A percentile compares a stretch with the other conserved stretches of the same genome.
Evolutionary conservation across 1,139 yeast genomes (phyloP).

Genomic region (Geotrichum bryndzae): DNA sequence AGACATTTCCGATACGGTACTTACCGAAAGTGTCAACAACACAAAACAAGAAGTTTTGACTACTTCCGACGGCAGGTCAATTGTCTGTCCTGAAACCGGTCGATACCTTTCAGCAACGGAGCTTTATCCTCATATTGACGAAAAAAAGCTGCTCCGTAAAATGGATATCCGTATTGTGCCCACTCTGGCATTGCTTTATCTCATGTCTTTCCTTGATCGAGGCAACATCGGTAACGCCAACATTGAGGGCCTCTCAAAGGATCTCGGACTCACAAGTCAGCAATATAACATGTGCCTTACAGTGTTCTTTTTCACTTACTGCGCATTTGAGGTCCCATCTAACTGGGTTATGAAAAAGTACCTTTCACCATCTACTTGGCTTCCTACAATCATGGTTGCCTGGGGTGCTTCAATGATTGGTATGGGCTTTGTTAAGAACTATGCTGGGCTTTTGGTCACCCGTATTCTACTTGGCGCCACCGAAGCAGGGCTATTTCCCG

Average conservation of each 20-base stretch:
- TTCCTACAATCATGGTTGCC: conserved; percentile 45
- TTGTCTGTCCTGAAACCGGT: conserved; percentile 2
- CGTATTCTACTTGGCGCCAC: conserved; percentile 39
- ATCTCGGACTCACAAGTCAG: conserved; percentile 43
- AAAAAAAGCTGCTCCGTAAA: conserved; percentile 39
- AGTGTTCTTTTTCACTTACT: conserved; percentile 52
- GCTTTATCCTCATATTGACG: conserved; percentile 21
- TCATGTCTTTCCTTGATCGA: conserved; percentile 50
- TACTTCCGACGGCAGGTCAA: not conserved
- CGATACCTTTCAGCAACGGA: conserved; percentile 1
- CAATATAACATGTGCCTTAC: conserved; percentile 52
- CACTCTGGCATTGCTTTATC: conserved; percentile 44
- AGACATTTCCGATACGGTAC: not conserved
- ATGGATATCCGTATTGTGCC: conserved; percentile 46
- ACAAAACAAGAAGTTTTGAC: not conserved
- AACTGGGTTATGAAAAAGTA: conserved; percentile 35
- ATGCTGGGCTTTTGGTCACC: conserved; percentile 41
- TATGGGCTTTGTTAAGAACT: conserved; percentile 52
- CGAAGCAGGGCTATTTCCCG: conserved; percentile 30
- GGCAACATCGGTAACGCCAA: conserved; percentile 59
- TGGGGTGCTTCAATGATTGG: conserved; percentile 57
- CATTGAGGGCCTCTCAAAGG: conserved; percentile 51
- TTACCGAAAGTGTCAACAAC: not conserved
- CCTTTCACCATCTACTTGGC: conserved; percentile 37
- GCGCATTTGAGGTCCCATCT: conserved; percentile 52